phyloP scores from a whole-genome alignment of 2,329 filamentous ascomycete species.

The Epichloe sibirici region DNA sequence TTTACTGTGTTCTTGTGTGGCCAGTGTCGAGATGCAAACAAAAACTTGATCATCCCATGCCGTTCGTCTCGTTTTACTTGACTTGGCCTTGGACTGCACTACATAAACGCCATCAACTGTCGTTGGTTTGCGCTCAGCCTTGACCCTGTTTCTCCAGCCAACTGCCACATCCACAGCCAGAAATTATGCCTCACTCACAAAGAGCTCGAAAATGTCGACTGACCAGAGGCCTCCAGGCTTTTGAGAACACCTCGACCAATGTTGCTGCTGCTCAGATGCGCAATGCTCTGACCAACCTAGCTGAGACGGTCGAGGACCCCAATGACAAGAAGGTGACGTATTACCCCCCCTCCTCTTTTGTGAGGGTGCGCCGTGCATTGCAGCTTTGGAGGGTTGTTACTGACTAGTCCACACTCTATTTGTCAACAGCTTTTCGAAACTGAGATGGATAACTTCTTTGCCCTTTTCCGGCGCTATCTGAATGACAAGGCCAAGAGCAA shows the following conservation, averaged over 20 bases:
- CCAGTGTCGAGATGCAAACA: not conserved
- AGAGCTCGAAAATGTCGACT: conserved; percentile 10
- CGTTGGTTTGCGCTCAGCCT: not conserved
- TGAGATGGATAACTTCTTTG: conserved; percentile 99
- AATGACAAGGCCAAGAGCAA: conserved; percentile 99
- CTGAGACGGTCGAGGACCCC: conserved; percentile 78
- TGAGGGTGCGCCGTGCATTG: not conserved
- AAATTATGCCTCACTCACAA: not conserved
- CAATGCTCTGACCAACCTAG: conserved; percentile 85
- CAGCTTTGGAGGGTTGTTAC: not conserved
- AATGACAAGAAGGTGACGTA: conserved; percentile 65
- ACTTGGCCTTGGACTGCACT: not conserved
- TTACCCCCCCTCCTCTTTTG: not conserved
- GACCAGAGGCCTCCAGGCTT: conserved; percentile 51
- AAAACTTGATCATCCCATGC: not conserved
- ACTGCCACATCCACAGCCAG: not conserved
- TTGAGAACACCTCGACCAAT: conserved; percentile 97
- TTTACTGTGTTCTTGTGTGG: not conserved
- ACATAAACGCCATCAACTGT: not conserved
- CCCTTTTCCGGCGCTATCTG: conserved; percentile 93
- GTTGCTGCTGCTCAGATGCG: conserved; percentile 98
- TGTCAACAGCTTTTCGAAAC: conserved; percentile 73
- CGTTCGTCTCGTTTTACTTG: not conserved
- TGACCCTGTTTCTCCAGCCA: not conserved
- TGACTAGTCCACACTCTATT: conserved; percentile 2